Conservation (phyloP, 805 yeast genomes). For the Metschnikowia proteae region DNA sequence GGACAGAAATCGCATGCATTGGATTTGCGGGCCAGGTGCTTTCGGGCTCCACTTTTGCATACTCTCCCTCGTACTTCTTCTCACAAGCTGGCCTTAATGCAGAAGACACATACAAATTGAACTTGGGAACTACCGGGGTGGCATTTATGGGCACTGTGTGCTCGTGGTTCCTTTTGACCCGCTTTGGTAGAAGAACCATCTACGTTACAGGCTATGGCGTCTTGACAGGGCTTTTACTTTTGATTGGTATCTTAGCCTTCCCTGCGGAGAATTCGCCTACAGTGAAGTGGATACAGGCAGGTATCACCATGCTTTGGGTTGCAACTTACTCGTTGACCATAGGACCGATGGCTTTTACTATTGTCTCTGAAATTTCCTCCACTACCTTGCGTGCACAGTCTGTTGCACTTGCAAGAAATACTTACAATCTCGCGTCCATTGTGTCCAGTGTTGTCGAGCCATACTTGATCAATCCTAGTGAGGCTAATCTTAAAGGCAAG, state of each 20-base stretch:
- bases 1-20: conserved; percentile 11
- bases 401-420: conserved; percentile 10
- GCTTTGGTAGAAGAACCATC: conserved; percentile 9
- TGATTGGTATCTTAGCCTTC: conserved; percentile 9
- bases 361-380: conserved; percentile 11
- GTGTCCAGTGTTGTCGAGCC: conserved; percentile 12
- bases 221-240: conserved; percentile 5
- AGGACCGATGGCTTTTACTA: conserved; percentile 13
- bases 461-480: conserved; percentile 9
- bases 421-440: conserved; percentile 11
- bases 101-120: conserved; percentile 10
- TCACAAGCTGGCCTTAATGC: conserved; percentile 12
- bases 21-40: conserved; percentile 12
- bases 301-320: conserved; percentile 15
- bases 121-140: conserved; percentile 11
- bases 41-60: conserved; percentile 11
- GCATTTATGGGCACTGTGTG: conserved; percentile 10
- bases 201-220: conserved; percentile 5
- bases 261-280: conserved; percentile 17
- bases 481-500: conserved; percentile 14
- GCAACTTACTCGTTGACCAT: conserved; percentile 10
- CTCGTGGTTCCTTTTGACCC: conserved; percentile 10
- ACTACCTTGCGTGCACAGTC: conserved; percentile 13
- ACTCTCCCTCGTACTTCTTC: conserved; percentile 11
- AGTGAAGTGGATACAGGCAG: conserved; percentile 25